Base-by-base conservation (phyloP, 805 yeast genomes). In the Wickerhamomyces sydowiorum region DNA sequence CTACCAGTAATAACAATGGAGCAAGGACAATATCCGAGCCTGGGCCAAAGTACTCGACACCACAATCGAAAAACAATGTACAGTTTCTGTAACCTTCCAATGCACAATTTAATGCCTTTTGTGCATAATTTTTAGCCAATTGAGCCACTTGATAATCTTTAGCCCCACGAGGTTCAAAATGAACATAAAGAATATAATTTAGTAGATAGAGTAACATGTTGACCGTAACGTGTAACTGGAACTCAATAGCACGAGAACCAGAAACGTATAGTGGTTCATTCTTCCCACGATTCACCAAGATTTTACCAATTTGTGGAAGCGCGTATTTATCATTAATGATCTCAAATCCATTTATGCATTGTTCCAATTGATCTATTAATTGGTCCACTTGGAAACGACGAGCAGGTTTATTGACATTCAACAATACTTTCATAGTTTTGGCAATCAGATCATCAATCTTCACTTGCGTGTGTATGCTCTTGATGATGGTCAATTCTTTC, bases 191-290 rank as follows among this genome's bases (percentile, higher is more conserved):
- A 29, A 76, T 67, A 51, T 77, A 77, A 49, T 75, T 76, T 46
- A 76, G 54, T 6, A 75, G 56, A 47, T 74, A 77, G 17, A 73
- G 57, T 53, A 76, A 54, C 64, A 75, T 71, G 48, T 78, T 69
- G 24, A 74, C 57, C 10, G 63, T 53, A 17, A 67, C 54, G 51
- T 67, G 72, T 27, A 64, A 56, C 6, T 61, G 56, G 45, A 69
- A 66, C 34, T 68, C 62, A 23, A 67, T 44, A 2, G 70, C 73
- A 43, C 66, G 59, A 0, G 70, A 60, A 1, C 67, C 64, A 8
- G 69, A 60, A 27, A 47, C 27, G 14, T 39, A 50, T 9, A 55
- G 32, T 7, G 54, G 49, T 28, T 56, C 61, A 13, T 28, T 17
- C 22, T 51, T 52, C 1, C 50, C n/a, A 43, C 55, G 52, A 38